Percentiles rank a stretch among this genome's conserved stretches.
Conservation (phyloP, 345 rosid species). For the Barbarea vulgaris region DNA sequence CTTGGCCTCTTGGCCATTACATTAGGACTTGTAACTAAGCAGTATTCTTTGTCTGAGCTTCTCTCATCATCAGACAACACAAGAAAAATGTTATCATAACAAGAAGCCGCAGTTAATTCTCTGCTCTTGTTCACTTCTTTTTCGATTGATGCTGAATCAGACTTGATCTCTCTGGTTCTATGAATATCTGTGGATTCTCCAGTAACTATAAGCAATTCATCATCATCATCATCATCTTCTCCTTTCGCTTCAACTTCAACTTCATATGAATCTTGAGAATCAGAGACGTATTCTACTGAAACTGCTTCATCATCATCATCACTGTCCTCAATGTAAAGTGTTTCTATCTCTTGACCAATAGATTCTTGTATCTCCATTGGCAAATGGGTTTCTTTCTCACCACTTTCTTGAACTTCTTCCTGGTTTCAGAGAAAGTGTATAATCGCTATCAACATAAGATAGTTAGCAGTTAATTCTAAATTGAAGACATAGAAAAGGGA, state of each 20-base stretch:
- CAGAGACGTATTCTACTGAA: conserved; percentile 33
- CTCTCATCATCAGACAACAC: conserved; percentile 41
- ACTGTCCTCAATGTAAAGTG: conserved; percentile 35
- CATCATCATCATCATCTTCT: conserved; percentile 8
- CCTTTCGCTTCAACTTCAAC: conserved; percentile 20
- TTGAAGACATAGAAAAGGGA: conserved; percentile 2
- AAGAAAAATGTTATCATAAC: conserved; percentile 15
- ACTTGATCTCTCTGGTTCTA: conserved; percentile 9
- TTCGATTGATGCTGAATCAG: conserved; percentile 12
- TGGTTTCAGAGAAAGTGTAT: conserved; percentile 30
- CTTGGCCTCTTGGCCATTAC: conserved; percentile 31
- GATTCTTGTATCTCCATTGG: conserved; percentile 33
- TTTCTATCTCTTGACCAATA: conserved; percentile 1
- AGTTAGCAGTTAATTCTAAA: background rate
- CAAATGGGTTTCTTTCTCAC: conserved; percentile 38
- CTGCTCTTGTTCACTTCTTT: conserved; percentile 19
- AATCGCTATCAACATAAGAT: conserved; percentile 7
- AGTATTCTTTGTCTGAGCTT: conserved; percentile 25
- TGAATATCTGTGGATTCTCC: conserved; percentile 20
- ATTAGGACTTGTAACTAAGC: background rate
- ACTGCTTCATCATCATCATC: conserved; percentile 36
- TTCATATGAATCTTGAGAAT: conserved; percentile 31
- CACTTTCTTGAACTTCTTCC: conserved; percentile 60
- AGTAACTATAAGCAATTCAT: background rate
- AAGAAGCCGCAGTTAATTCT: conserved; percentile 14